phyloP scores from a whole-genome alignment of 1,139 yeast species.

The Nakaseomyces glabratus region DNA sequence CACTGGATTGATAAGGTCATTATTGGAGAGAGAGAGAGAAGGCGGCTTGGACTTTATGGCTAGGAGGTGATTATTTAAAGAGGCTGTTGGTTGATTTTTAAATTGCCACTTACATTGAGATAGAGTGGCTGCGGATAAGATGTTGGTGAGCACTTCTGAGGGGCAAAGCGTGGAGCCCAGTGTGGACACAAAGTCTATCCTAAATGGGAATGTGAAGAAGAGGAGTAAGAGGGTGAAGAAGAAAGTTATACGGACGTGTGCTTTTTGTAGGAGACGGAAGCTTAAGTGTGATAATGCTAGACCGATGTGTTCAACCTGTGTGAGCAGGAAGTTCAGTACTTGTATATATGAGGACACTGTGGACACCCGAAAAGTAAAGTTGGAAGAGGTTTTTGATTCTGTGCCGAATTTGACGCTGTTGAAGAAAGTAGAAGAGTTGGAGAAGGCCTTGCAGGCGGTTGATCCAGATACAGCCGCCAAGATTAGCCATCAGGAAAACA shows the following conservation, averaged over 20 bases:
- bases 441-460: conserved; percentile 1
- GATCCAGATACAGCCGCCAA: conserved; percentile 2
- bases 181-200: no score
- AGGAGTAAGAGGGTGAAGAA: conserved; percentile 14
- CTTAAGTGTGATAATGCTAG: conserved; percentile 28
- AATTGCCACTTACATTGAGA: no score
- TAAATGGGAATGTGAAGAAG: conserved; percentile 2
- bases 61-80: no score
- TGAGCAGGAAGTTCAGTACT: conserved; percentile 17
- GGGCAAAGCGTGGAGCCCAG: no score
- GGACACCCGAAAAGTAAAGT: conserved; percentile 3
- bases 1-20: no score
- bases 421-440: conserved; percentile 7
- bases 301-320: conserved; percentile 25
- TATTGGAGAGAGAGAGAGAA: no score
- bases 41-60: no score
- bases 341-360: conserved; percentile 21
- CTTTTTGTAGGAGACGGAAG: conserved; percentile 28
- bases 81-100: no score
- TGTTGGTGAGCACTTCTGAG: no score
- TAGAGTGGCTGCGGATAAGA: no score
- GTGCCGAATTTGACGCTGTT: conserved; percentile 4
- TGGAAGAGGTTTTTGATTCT: conserved; percentile 2
- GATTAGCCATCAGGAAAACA: background rate
- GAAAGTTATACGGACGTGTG: conserved; percentile 27